These are phyloP conservation scores for Diplocarpon mali DNA, from an alignment of 2,329 filamentous ascomycete species.

Conservation along the genomic window DNA sequence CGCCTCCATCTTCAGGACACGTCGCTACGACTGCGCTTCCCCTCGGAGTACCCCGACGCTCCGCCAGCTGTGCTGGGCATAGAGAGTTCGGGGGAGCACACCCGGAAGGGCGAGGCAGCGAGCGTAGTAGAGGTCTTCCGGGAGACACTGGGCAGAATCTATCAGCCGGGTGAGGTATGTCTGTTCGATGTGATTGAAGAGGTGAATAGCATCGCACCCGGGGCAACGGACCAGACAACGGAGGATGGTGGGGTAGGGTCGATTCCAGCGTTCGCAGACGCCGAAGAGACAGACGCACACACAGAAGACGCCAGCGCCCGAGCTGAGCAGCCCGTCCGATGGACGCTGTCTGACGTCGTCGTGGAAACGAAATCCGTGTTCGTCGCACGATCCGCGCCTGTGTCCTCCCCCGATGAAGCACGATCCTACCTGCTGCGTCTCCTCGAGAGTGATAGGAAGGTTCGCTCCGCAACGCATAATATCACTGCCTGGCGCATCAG, in stretches of 20 bases:
- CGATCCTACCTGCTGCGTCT: conserved; percentile 62
- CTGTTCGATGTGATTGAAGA: conserved; percentile 87
- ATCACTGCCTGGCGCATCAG: conserved; percentile 89
- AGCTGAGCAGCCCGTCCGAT: conserved; percentile 34
- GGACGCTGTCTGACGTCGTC: conserved; percentile 64
- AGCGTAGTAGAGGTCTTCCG: conserved; percentile 59
- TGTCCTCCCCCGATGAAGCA: conserved; percentile 61
- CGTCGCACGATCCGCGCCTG: conserved; percentile 62
- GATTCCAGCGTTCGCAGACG: not conserved
- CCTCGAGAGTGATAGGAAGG: conserved; percentile 70
- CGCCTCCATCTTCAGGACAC: conserved; percentile 48
- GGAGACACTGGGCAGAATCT: conserved; percentile 55
- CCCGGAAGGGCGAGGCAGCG: conserved; percentile 60
- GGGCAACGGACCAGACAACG: not conserved
- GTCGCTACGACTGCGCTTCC: conserved; percentile 57
- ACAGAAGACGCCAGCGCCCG: not conserved
- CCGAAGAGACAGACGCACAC: conserved; percentile 5
- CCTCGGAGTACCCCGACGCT: conserved; percentile 59
- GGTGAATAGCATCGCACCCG: conserved; percentile 31
- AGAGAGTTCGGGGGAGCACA: conserved; percentile 60
- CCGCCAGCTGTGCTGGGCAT: conserved; percentile 67
- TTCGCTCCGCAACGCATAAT: conserved; percentile 84
- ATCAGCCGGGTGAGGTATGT: conserved; percentile 65
- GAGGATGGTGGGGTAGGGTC: not conserved
- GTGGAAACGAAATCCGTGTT: conserved; percentile 84